Evolutionary conservation across 352 stramenopile species (phyloP).

Genomic region (Globisporangium nunn): DNA sequence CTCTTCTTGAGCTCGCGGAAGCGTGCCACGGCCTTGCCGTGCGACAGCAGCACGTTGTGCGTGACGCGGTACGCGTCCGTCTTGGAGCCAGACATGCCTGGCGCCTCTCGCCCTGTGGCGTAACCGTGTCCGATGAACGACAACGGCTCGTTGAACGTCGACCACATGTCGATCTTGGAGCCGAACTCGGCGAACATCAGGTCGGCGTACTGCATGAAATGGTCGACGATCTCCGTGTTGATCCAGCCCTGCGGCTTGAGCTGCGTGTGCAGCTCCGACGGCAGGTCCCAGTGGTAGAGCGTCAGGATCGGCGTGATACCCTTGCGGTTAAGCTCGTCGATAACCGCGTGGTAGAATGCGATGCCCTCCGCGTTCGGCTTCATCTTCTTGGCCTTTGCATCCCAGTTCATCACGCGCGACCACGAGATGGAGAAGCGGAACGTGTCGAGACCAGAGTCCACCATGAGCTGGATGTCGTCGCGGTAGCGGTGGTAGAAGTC

Average conservation of each 20-base stretch:
- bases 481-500: slow-evolving; percentile 82
- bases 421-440: slow-evolving; percentile 91
- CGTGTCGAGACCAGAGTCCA: slow-evolving; percentile 59
- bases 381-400: slow-evolving; percentile 29
- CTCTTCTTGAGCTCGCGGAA: slow-evolving; percentile 75
- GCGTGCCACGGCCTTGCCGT: slow-evolving; percentile 77
- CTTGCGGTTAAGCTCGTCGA: slow-evolving; percentile 63
- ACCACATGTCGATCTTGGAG: slow-evolving; percentile 89
- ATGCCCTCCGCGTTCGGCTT: slow-evolving; percentile 75
- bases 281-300: slow-evolving; percentile 95
- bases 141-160: slow-evolving; percentile 94
- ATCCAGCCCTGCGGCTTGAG: slow-evolving; percentile 66
- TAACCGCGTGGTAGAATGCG: slow-evolving; percentile 82
- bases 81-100: slow-evolving; percentile 22
- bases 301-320: slow-evolving; percentile 87
- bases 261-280: slow-evolving; percentile 72
- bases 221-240: slow-evolving; percentile 36
- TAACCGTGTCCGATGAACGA: slow-evolving; percentile 85
- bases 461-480: slow-evolving; percentile 64
- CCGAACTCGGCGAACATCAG: slow-evolving; percentile 90
- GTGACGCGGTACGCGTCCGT: slow-evolving; percentile 47
- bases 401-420: slow-evolving; percentile 81
- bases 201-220: slow-evolving; percentile 87
- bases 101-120: slow-evolving; percentile 50
- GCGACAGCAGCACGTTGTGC: slow-evolving; percentile 90